Evolutionary conservation across 257 asterid genomes (phyloP), one percentile per base, ranked within the genome.

Genomic region (Coffea canephora): DNA sequence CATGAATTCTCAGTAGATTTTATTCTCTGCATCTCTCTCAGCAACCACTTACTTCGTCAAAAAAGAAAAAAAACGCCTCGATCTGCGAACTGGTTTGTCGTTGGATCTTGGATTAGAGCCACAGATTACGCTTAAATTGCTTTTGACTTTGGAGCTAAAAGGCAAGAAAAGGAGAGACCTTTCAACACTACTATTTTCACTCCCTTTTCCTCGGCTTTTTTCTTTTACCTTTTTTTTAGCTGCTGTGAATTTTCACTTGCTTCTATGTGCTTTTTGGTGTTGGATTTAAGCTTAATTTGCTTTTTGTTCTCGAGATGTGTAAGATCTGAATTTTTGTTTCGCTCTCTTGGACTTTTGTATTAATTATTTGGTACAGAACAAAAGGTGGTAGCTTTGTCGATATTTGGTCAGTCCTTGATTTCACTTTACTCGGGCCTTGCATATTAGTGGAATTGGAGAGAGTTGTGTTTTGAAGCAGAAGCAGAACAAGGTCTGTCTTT

Each of bases 371-470:
- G 82, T 82, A 80, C 54, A 87, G 61, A 84, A 76, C 71, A 62
- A 84, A 85, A 85, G 87, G 80, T 84, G 84, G 70, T 84, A 62
- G 62, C 94, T 87, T 92, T 90, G 80, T 81, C 77, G 85, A 82
- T 77, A 69, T 84, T 78, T 82, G 83, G 86, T 85, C 86, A 82
- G 61, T 74, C 82, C 64, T 79, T 71, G 57, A 74, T 64, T 71
- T 45, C 12, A 75, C 80, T 79, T 84, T 77, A 83, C 78, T 48
- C 76, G 36, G 72, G 15, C 68, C 62, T 83, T 73, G 83, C 77
- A 82, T 83, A 77, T 83, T 88, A 84, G 39, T 77, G 73, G 83
- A 86, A 69, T 78, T 79, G 59, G 59, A 27, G 67, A 18, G 13
- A 1, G 43, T 39, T 14, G 71, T 48, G 23, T 59, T 61, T 80